A percentile compares a stretch with the other conserved stretches of the same genome.
Evolutionary conservation across 495 filamentous ascomycete species (phyloP).

Genomic region (Bacidia rubella): DNA sequence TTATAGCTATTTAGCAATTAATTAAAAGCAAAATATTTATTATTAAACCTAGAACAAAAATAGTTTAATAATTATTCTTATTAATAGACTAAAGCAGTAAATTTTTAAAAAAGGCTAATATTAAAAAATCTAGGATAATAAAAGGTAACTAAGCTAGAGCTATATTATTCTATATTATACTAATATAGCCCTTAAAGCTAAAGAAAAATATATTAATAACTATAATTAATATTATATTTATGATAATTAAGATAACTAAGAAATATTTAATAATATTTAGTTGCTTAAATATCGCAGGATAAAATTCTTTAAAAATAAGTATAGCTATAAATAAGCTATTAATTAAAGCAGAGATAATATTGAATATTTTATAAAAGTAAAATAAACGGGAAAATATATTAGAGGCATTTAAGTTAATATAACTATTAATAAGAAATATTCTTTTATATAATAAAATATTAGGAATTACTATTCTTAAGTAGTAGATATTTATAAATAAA

Average conservation of each 20-base stretch:
- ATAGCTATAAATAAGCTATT: not conserved
- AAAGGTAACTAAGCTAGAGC: not conserved
- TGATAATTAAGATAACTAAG: not conserved
- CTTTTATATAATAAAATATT: conserved; percentile 2
- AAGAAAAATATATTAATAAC: not conserved
- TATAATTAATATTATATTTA: no score
- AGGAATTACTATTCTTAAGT: conserved; percentile 2
- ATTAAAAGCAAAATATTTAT: not conserved
- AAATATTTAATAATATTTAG: not conserved
- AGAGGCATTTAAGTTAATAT: not conserved
- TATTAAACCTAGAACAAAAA: not conserved
- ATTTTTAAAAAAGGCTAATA: not conserved
- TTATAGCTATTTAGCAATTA: no score
- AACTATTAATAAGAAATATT: conserved; percentile 1
- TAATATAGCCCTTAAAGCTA: not conserved
- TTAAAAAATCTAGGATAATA: not conserved
- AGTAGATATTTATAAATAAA: conserved; percentile 1
- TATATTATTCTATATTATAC: not conserved
- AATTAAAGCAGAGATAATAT: not conserved
- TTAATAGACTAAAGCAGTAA: not conserved
- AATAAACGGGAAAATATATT: conserved; percentile 3
- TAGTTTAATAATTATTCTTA: not conserved
- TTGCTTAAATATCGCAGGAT: not conserved
- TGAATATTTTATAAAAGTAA: conserved; percentile 2
- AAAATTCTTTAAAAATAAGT: not conserved